phyloP scores from a whole-genome alignment of 2,329 filamentous ascomycete genomes.

The Xylaria sp. region DNA sequence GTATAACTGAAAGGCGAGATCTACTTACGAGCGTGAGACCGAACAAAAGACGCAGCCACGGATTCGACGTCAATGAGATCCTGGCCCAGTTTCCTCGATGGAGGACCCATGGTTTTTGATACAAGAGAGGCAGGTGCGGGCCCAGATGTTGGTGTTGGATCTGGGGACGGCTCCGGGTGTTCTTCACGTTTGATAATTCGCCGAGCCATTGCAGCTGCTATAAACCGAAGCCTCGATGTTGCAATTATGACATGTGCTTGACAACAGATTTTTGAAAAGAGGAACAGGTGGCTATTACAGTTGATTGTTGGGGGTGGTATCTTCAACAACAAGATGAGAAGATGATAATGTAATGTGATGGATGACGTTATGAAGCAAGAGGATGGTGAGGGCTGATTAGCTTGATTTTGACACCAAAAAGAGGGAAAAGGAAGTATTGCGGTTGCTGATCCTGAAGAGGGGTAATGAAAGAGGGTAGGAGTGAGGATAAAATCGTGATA shows the following conservation, averaged over 20 bases:
- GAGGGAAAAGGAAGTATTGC: not conserved
- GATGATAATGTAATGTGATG: not conserved
- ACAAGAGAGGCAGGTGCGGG: constrained; percentile 21
- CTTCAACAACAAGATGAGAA: constrained; percentile 6
- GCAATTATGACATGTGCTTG: not conserved
- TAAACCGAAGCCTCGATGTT: not conserved
- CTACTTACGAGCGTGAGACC: constrained; percentile 47
- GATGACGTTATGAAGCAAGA: not conserved
- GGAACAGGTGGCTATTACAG: not conserved
- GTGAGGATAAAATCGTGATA: not conserved
- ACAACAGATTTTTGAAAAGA: not conserved
- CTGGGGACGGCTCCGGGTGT: constrained; percentile 20
- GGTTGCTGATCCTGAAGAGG: not conserved
- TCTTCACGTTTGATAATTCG: constrained; percentile 43
- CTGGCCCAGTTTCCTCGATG: constrained; percentile 38
- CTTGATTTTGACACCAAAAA: not conserved
- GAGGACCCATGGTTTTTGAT: constrained; percentile 41
- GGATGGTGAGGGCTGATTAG: not conserved
- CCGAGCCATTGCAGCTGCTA: constrained; percentile 30
- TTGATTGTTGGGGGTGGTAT: not conserved
- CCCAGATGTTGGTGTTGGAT: constrained; percentile 26
- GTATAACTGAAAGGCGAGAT: not conserved
- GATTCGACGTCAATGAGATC: constrained; percentile 41
- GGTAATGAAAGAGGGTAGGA: not conserved
- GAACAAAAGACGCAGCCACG: constrained; percentile 39